Evolutionary conservation across 441 rosid species (phyloP).

Genomic region (Pelargonium myrrhifolium): DNA sequence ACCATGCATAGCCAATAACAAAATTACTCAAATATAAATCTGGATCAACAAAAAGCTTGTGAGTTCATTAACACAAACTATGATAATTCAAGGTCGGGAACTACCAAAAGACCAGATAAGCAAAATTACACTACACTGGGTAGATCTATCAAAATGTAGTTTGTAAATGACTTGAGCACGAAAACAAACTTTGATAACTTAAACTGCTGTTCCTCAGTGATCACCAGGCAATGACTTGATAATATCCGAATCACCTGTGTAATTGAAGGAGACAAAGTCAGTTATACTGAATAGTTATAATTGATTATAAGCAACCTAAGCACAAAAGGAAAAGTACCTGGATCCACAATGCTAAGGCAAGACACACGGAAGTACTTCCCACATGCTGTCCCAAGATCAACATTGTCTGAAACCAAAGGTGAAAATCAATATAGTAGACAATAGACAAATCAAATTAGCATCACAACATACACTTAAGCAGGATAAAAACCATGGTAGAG

Average conservation of each 20-base stretch:
- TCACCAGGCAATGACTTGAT: conserved; percentile 9
- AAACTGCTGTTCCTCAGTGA: not conserved
- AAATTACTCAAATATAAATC: too few species aligned
- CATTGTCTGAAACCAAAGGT: conserved; percentile 27
- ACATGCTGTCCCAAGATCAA: conserved; percentile 27
- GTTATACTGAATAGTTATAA: too few species aligned
- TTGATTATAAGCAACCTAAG: too few species aligned
- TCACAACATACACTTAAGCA: too few species aligned
- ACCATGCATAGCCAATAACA: too few species aligned
- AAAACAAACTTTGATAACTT: not conserved
- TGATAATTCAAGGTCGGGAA: not conserved
- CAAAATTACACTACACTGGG: not conserved
- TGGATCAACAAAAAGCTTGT: too few species aligned
- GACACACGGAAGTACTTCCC: conserved; percentile 28
- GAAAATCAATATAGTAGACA: too few species aligned
- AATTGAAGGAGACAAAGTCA: not conserved
- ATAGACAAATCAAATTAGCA: too few species aligned
- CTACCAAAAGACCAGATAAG: not conserved
- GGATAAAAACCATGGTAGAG: too few species aligned
- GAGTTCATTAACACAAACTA: not conserved
- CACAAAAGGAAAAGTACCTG: conserved; percentile 5
- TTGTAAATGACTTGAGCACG: not conserved
- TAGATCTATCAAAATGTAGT: not conserved
- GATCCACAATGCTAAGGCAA: conserved; percentile 26
- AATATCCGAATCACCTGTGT: not conserved